Conservation (phyloP, 108 stramenopile genomes). For the Cyclostephanos invisitatus region DNA sequence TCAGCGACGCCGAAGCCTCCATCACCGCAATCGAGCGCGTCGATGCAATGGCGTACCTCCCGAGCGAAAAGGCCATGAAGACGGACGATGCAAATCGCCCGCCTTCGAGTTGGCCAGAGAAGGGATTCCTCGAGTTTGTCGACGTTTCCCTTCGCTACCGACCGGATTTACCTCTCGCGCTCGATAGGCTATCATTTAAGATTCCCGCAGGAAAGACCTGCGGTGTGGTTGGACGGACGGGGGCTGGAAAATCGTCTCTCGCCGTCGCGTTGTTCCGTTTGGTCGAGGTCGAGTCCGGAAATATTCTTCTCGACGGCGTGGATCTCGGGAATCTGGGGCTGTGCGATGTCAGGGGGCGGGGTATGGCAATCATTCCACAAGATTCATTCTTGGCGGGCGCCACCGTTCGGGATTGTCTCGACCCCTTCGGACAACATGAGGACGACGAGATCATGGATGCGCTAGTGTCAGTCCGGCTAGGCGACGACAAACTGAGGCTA, state of each 20-base stretch:
- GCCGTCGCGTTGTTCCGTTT: conserved; percentile 83
- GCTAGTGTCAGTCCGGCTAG: conserved; percentile 53
- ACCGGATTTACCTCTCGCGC: conserved; percentile 66
- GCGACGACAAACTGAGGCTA: conserved; percentile 21
- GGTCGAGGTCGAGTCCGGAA: conserved; percentile 82
- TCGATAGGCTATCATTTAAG: conserved; percentile 70
- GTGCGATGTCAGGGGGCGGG: conserved; percentile 77
- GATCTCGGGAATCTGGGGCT: conserved; percentile 72
- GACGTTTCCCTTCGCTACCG: conserved; percentile 77
- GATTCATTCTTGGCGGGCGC: conserved; percentile 93
- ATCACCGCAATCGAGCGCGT: conserved; percentile 85
- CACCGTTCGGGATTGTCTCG: conserved; percentile 86
- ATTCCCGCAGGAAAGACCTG: conserved; percentile 68
- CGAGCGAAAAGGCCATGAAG: conserved; percentile 64
- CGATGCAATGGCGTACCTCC: conserved; percentile 60
- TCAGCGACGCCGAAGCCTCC: conserved; percentile 82
- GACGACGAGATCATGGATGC: conserved; percentile 82
- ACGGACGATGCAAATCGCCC: conserved; percentile 17
- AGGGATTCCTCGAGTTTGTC: conserved; percentile 64
- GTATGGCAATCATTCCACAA: conserved; percentile 95
- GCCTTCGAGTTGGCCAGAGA: conserved; percentile 61
- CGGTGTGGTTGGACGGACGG: conserved; percentile 79
- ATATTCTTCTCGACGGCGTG: conserved; percentile 78
- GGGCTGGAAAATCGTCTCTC: conserved; percentile 68
- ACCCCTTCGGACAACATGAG: conserved; percentile 78